Percentiles rank a stretch among this genome's conserved stretches.
Conservation (phyloP, 1,139 yeast species). For the Suhomyces bribrorum region DNA sequence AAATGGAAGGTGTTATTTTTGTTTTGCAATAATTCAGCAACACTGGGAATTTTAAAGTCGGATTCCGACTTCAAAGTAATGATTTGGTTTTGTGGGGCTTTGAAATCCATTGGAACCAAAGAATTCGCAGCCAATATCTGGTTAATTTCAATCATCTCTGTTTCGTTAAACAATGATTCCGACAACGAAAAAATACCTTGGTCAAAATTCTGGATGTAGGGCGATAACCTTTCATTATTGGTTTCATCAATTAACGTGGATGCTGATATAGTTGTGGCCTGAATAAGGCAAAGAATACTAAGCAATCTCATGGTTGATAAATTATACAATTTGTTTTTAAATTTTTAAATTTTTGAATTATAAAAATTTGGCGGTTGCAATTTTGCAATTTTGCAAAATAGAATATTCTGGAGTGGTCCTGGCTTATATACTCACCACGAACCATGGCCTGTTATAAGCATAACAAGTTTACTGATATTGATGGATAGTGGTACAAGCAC, state of each 20-base stretch:
- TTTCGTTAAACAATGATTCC: not conserved
- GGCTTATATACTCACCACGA: no score
- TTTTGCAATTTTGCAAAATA: no score
- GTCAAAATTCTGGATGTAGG: not conserved
- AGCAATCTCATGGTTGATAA: no score
- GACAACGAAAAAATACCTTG: not conserved
- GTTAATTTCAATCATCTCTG: not conserved
- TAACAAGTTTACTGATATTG: no score
- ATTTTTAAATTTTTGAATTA: no score
- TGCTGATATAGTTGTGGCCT: not conserved
- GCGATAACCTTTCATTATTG: not conserved
- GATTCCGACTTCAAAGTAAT: not conserved
- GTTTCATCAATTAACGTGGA: no score
- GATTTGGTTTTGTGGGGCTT: not conserved
- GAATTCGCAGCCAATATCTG: not conserved
- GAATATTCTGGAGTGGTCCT: no score
- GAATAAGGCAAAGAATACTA: no score
- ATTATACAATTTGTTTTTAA: no score
- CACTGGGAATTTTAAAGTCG: conserved; percentile 2
- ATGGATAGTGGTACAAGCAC: no score
- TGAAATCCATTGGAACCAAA: not conserved
- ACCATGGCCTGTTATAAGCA: no score
- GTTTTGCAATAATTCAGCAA: conserved; percentile 7
- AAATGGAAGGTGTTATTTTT: conserved; percentile 16
- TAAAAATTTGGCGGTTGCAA: no score